Evolutionary conservation across 192 early-diverging fungal genomes (phyloP).

Genomic region (Mortierella hygrophila): DNA sequence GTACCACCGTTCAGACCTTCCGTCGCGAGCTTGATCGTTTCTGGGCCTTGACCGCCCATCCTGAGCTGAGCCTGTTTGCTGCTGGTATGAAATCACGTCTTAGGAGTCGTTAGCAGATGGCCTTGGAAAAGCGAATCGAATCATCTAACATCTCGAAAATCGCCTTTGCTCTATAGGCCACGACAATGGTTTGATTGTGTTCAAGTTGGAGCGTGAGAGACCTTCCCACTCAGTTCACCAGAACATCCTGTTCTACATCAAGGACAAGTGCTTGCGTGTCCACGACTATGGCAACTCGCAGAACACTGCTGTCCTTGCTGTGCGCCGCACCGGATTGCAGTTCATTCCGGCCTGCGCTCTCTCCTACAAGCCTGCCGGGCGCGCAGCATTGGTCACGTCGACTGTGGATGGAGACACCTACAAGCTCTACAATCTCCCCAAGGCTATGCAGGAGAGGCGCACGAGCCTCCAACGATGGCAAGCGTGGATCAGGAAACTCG

Average conservation of each 20-base stretch:
- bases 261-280: conserved; percentile 86
- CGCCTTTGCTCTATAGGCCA: conserved; percentile 71
- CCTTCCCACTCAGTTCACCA: conserved; percentile 91
- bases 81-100: conserved; percentile 69
- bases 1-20: conserved; percentile 96
- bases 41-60: conserved; percentile 97
- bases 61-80: conserved; percentile 98
- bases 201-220: conserved; percentile 98
- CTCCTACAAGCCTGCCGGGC: conserved; percentile 96
- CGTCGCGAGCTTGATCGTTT: conserved; percentile 95
- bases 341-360: conserved; percentile 84
- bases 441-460: conserved; percentile 69
- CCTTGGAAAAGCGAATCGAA: too few relatives aligned
- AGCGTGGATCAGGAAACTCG: conserved; percentile 83
- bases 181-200: conserved; percentile 97
- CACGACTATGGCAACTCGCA: conserved; percentile 85
- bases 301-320: conserved; percentile 82
- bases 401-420: conserved; percentile 90
- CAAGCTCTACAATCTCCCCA: conserved; percentile 90
- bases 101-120: not conserved
- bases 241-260: conserved; percentile 88
- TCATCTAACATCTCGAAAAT: not conserved
- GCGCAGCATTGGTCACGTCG: conserved; percentile 88
- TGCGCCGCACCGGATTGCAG: conserved; percentile 81
- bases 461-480: conserved; percentile 74